phyloP scores from a whole-genome alignment of 2,329 filamentous ascomycete species.

The Shiraia sp. region DNA sequence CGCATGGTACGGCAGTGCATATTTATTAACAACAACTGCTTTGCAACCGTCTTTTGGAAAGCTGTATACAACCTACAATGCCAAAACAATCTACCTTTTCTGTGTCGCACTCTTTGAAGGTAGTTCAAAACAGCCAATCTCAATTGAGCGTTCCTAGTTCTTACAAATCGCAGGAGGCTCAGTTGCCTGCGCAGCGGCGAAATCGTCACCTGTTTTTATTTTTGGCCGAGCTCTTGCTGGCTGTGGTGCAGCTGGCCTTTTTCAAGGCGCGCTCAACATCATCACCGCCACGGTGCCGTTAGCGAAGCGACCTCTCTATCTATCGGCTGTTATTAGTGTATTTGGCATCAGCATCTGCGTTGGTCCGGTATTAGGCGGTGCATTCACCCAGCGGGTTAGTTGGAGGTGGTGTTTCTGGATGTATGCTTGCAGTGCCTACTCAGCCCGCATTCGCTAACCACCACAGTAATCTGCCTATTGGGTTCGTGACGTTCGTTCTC shows the following conservation, averaged over 20 bases:
- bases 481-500: not conserved
- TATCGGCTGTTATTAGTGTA: not conserved
- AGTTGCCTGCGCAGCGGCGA: slow-evolving; percentile 44
- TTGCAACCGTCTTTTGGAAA: slow-evolving; percentile 44
- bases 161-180: slow-evolving; percentile 48
- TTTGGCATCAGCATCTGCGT: slow-evolving; percentile 2
- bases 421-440: not conserved
- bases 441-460: not conserved
- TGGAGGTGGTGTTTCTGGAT: slow-evolving; percentile 16
- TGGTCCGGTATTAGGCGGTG: slow-evolving; percentile 10
- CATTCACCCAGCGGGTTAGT: slow-evolving; percentile 2
- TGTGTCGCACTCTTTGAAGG: slow-evolving; percentile 46
- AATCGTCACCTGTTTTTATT: slow-evolving; percentile 47
- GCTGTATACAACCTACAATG: slow-evolving; percentile 47
- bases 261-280: slow-evolving; percentile 5
- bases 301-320: not conserved
- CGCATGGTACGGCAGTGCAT: slow-evolving; percentile 42
- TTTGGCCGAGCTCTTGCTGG: slow-evolving; percentile 51
- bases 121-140: not conserved
- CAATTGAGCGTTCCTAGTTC: not conserved
- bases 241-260: slow-evolving; percentile 50
- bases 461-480: slow-evolving; percentile 6
- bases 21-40: slow-evolving; percentile 29
- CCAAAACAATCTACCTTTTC: slow-evolving; percentile 52
- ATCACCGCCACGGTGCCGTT: not conserved